A percentile compares a stretch with the other conserved stretches of the same genome.
phyloP scores from a whole-genome alignment of 176 grass and related monocot species.

The Urochloa ruziziensis region DNA sequence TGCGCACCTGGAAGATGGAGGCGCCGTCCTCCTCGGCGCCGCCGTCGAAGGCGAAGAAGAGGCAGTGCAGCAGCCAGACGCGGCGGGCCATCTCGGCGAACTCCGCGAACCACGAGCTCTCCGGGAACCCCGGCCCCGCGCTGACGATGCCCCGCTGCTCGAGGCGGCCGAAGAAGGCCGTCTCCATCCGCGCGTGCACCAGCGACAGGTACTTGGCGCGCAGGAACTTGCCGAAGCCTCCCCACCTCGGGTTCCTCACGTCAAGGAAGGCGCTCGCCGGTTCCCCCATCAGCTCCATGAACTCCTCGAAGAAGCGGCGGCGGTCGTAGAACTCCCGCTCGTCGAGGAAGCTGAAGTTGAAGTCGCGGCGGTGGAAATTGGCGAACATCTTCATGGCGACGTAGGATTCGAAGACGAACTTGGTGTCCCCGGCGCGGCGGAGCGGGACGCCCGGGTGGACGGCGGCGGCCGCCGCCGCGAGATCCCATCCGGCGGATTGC shows the following conservation, averaged over 20 bases:
- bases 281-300: constrained; percentile 65
- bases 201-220: constrained; percentile 83
- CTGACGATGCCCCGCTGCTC: constrained; percentile 90
- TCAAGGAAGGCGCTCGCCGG: constrained; percentile 51
- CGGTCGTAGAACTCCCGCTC: constrained; percentile 68
- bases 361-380: constrained; percentile 74
- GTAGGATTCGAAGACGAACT: constrained; percentile 88
- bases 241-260: constrained; percentile 44
- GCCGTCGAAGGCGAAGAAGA: constrained; percentile 83
- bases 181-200: constrained; percentile 91
- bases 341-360: constrained; percentile 68
- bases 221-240: constrained; percentile 65
- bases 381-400: constrained; percentile 92
- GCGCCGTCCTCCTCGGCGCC: constrained; percentile 48
- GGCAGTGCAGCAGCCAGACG: constrained; percentile 87
- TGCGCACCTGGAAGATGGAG: constrained; percentile 71
- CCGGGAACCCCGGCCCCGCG: constrained; percentile 63
- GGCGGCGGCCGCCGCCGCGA: constrained; percentile 54
- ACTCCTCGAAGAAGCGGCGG: constrained; percentile 84
- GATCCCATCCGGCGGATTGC: constrained; percentile 80
- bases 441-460: constrained; percentile 54
- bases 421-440: constrained; percentile 33
- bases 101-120: constrained; percentile 72
- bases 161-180: constrained; percentile 80
- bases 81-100: constrained; percentile 88